Percentiles rank a stretch among this genome's conserved stretches.
Conservation (phyloP, 257 asterid genomes). For the Fraxinus quadrangulata region DNA sequence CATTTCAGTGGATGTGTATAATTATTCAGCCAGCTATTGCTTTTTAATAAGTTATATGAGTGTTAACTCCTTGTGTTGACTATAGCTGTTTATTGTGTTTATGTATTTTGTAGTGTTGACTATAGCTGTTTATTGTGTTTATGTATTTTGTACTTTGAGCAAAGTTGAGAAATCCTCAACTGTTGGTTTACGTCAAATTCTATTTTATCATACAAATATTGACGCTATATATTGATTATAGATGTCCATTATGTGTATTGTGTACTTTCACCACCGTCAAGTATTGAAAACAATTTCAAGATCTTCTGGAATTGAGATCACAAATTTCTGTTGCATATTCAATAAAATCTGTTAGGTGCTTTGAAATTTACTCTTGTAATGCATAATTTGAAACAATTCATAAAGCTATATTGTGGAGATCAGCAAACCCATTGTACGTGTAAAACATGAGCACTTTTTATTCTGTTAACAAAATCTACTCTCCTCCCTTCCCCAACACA, state of each 20-base stretch:
- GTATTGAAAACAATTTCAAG: neutral
- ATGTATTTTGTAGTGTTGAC: neutral
- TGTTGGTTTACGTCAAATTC: conserved; percentile 15
- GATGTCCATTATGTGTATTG: neutral
- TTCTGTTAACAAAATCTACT: neutral
- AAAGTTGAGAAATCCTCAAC: conserved; percentile 13
- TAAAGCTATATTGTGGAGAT: conserved; percentile 1
- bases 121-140: conserved; percentile 15
- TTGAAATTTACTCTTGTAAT: conserved; percentile 7
- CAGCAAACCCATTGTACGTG: conserved; percentile 5
- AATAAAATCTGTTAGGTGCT: conserved; percentile 15
- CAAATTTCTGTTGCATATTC: neutral
- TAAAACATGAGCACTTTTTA: neutral
- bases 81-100: neutral
- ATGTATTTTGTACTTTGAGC: conserved; percentile 12
- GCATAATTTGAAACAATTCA: conserved; percentile 4
- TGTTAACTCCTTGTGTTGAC: neutral
- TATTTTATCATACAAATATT: neutral
- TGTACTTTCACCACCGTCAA: neutral
- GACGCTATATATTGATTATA: neutral
- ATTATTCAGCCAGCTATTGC: neutral
- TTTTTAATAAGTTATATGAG: neutral
- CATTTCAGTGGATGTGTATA: neutral
- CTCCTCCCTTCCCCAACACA: neutral
- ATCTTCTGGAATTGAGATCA: neutral